A percentile compares a stretch with the other conserved stretches of the same genome.
Conservation (phyloP, 1,284 basidiomycete species). For the Boletus smithii region DNA sequence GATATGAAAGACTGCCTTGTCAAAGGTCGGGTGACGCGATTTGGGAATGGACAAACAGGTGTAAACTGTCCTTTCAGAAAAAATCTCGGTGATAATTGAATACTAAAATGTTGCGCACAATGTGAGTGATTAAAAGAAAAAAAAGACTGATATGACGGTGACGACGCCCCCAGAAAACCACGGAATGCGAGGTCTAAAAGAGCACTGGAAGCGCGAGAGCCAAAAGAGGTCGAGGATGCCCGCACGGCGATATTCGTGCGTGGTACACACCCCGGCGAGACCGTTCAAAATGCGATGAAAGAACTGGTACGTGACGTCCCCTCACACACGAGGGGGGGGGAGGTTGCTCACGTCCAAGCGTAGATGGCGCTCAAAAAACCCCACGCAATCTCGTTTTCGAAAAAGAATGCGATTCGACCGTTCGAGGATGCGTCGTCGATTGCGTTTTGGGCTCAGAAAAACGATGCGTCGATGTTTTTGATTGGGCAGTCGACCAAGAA, state of each 20-base stretch:
- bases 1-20: too few relatives aligned
- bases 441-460: constrained; percentile 93
- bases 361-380: constrained; percentile 92
- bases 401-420: constrained; percentile 90
- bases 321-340: too few relatives aligned
- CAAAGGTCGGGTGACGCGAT: too few relatives aligned
- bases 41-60: constrained; percentile 7
- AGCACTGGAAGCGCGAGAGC: constrained; percentile 81
- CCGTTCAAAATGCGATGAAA: constrained; percentile 78
- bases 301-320: constrained; percentile 87
- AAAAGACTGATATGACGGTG: neutral
- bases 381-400: constrained; percentile 87
- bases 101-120: constrained; percentile 37
- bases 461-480: constrained; percentile 91
- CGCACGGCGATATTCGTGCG: constrained; percentile 86
- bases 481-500: constrained; percentile 95
- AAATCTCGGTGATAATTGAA: too few relatives aligned
- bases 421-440: constrained; percentile 86
- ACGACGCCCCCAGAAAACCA: constrained; percentile 66
- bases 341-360: too few relatives aligned
- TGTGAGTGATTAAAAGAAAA: constrained; percentile 29
- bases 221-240: constrained; percentile 87
- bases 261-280: constrained; percentile 82
- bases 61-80: too few relatives aligned
- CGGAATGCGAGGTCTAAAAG: constrained; percentile 98